Base-by-base conservation (phyloP, 495 filamentous ascomycete species). In the Tirmania nivea region DNA sequence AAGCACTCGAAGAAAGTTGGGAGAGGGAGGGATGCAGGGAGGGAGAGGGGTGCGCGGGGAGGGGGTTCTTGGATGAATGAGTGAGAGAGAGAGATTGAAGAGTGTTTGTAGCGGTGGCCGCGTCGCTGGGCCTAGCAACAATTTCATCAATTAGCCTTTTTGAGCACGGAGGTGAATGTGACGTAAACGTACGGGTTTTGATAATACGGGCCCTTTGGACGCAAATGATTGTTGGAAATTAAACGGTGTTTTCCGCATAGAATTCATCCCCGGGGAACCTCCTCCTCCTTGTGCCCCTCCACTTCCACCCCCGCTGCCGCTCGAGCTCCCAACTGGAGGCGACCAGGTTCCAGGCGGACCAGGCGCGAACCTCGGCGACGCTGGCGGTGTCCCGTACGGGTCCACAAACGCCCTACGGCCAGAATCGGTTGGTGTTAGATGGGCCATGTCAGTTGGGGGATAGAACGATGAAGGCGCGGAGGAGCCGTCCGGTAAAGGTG, bases 61-160 rank as follows among this genome's bases (percentile, higher is more conserved):
- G 85, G 79, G n/a, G 90, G 90, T 64, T 94, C 86, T 60, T 92
- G 83, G 70, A 97, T 93, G 64, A 97, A 88, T 66, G 93, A 86
- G 65, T 95, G 89, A 20, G 85, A 93, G 50, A 97, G 89, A 19
- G 85, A 93, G 51, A 97, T 85, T 61, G 84, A 90, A 64, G 83
- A 89, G 71, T 96, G 90, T 59, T 94, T 94, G 75, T 96, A 97
- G 63, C 90, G 87, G 71, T 97, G 90, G 34, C 90, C 90, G 52
- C 88, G 81, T 54, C 90, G 78, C 66, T 94, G 86, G 57, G 89
- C 90, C 60, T 95, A 77, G 56, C 78, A 81, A 78, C 84, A 63
- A 3, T 54, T 39, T 45, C 35, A 48, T 57, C 50, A 65, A 21
- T 25, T 31, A 20, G n/a, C 5, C 48, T 19, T 25, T 31, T 10